Evolutionary conservation across 495 filamentous ascomycete genomes (phyloP).

Genomic region (Pseudotulostoma volvatum): DNA sequence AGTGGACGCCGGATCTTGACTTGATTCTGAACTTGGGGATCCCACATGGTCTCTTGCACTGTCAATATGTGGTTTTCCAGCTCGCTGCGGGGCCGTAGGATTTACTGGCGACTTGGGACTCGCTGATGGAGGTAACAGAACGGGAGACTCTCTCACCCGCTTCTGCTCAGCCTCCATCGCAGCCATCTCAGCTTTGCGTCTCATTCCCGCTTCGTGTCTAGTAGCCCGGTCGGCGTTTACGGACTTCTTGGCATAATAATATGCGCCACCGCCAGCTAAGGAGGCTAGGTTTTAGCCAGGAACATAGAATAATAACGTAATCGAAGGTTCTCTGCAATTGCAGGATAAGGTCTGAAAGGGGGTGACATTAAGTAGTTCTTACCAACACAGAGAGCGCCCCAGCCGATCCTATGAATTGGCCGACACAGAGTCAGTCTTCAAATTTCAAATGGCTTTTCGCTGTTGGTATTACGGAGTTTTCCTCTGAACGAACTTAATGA

Average conservation of each 20-base stretch:
- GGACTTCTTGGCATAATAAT: slow-evolving; percentile 88
- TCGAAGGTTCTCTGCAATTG: slow-evolving; percentile 1
- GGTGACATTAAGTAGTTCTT: slow-evolving; percentile 7
- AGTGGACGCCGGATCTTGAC: slow-evolving; percentile 71
- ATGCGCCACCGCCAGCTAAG: slow-evolving; percentile 74
- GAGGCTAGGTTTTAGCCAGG: neutral
- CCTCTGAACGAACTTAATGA: neutral
- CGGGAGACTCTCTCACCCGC: slow-evolving; percentile 6
- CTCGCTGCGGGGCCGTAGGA: slow-evolving; percentile 17
- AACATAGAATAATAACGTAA: too few relatives aligned
- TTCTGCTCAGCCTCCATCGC: slow-evolving; percentile 39
- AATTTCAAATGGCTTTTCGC: too few relatives aligned
- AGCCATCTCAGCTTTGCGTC: slow-evolving; percentile 43
- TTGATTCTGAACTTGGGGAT: slow-evolving; percentile 67
- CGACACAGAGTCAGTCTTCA: slow-evolving; percentile 12
- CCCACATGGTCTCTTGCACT: slow-evolving; percentile 38
- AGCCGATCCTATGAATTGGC: slow-evolving; percentile 48
- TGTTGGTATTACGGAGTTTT: too few relatives aligned
- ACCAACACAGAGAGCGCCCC: slow-evolving; percentile 74
- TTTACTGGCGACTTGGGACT: slow-evolving; percentile 7
- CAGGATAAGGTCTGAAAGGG: neutral
- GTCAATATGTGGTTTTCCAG: slow-evolving; percentile 19
- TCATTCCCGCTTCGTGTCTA: slow-evolving; percentile 49
- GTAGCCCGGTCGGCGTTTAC: slow-evolving; percentile 75
- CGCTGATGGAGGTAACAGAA: slow-evolving; percentile 1